These are phyloP conservation scores for Suhomyces kilbournensis DNA, from an alignment of 805 yeast species.

Conservation along the genomic window DNA sequence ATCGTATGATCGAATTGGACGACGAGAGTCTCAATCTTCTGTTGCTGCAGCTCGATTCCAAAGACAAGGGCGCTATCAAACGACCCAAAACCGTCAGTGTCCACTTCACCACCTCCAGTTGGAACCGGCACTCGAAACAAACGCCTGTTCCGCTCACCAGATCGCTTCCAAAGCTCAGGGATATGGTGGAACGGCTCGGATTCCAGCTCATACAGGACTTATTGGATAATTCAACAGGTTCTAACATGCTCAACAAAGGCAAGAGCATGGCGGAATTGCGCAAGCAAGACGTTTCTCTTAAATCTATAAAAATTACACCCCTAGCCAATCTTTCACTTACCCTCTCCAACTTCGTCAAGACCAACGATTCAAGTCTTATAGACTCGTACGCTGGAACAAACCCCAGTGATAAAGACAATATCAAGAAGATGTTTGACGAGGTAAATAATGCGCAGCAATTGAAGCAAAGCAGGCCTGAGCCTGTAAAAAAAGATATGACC, in stretches of 20 bases:
- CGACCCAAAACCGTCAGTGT: conserved; percentile 58
- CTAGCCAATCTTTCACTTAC: conserved; percentile 49
- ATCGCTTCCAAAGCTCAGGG: conserved; percentile 31
- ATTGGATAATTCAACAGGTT: conserved; percentile 20
- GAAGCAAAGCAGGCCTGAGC: background rate
- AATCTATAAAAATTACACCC: conserved; percentile 35
- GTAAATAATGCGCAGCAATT: conserved; percentile 1
- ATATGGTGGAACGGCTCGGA: conserved; percentile 20
- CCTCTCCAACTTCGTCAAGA: conserved; percentile 52
- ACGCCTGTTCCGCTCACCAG: conserved; percentile 34
- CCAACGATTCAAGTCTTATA: conserved; percentile 32
- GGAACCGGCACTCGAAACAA: conserved; percentile 38
- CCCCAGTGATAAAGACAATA: conserved; percentile 7
- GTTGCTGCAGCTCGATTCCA: conserved; percentile 18
- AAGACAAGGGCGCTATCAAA: conserved; percentile 24
- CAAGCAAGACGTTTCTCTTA: conserved; percentile 7
- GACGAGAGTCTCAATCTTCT: conserved; percentile 51
- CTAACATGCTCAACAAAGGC: conserved; percentile 21
- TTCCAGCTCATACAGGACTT: conserved; percentile 43
- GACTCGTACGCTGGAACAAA: conserved; percentile 23
- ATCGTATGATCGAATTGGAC: conserved; percentile 68
- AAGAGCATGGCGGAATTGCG: conserved; percentile 18
- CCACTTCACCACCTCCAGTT: conserved; percentile 24
- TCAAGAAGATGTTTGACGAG: conserved; percentile 15
- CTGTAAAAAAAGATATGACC: conserved; percentile 5